Evolutionary conservation across 139 green algal genomes (phyloP), one percentile per base, ranked within the genome.

Genomic region (Yamagishiella unicocca): DNA sequence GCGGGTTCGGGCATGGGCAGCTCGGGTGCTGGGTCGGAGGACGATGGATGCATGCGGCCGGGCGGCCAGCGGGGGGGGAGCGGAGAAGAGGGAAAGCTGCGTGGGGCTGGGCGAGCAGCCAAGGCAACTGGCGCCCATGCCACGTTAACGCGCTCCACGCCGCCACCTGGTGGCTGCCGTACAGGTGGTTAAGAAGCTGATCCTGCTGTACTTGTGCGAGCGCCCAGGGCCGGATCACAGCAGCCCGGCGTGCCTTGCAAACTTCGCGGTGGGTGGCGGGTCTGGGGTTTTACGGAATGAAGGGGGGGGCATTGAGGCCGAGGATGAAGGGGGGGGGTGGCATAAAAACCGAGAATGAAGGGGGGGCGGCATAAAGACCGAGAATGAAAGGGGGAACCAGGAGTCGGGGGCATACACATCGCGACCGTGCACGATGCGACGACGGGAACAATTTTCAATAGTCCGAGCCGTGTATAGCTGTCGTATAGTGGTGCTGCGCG

Each of bases 141-240:
- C 29, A 35, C 22, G 58, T n/a, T 33, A 6, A 27, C 58, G n/a
- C n/a, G n/a, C n/a, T n/a, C n/a, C n/a, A n/a, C n/a, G n/a, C n/a
- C n/a, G n/a, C n/a, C n/a, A n/a, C n/a, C n/a, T n/a, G n/a, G n/a
- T n/a, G n/a, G n/a, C n/a, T n/a, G n/a, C 12, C 40, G 37, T 22
- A 0, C 79, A 90, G 86, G 86, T 90, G 5, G 68, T 61, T 19
- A 90, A 90, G 54, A 45, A 50, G 42, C 79, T 90, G 2, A 17
- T 90, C 9, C 86, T 90, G 86, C 40, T 90, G 42, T 90, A 72
- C 77, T 2, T 90, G 31, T 55, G 62, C 38, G 73, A 90, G 45
- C 50, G n/a, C 31, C 40, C 17, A 2, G 58, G 38, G 6, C 43
- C 68, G 0, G 78, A 67, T 55, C 61, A 77, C 38, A 8, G 10